These are phyloP conservation scores for Penicillium thymicola DNA, from an alignment of 2,329 filamentous ascomycete species.

Conservation along the genomic window DNA sequence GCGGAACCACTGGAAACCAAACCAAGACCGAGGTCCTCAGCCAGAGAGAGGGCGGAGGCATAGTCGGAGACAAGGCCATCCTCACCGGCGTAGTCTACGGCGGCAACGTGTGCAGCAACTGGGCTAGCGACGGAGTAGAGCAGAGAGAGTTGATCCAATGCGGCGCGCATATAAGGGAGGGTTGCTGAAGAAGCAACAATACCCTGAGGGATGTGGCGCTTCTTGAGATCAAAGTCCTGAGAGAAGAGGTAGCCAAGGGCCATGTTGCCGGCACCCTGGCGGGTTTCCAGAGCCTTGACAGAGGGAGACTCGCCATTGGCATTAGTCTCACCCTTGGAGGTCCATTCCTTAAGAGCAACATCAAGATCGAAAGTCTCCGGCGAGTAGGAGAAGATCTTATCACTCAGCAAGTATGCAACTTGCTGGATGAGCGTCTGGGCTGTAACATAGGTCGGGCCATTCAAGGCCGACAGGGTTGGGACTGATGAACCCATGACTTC, in stretches of 20 bases:
- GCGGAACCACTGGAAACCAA: constrained; percentile 81
- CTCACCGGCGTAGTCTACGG: constrained; percentile 73
- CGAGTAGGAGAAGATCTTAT: constrained; percentile 97
- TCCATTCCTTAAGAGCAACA: constrained; percentile 76
- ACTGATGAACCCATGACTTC: constrained; percentile 33
- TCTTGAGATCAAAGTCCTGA: constrained; percentile 88
- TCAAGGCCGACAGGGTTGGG: constrained; percentile 58
- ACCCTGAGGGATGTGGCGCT: constrained; percentile 86
- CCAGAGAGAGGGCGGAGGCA: constrained; percentile 70
- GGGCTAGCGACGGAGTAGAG: constrained; percentile 90
- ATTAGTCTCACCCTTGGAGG: constrained; percentile 67
- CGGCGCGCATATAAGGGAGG: constrained; percentile 73
- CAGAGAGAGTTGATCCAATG: constrained; percentile 85
- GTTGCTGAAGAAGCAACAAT: constrained; percentile 83
- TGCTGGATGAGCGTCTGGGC: constrained; percentile 94
- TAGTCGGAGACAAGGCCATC: constrained; percentile 84
- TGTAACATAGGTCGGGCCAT: constrained; percentile 86
- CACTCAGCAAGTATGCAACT: constrained; percentile 88
- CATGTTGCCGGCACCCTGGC: constrained; percentile 83
- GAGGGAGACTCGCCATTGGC: constrained; percentile 75
- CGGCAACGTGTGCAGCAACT: constrained; percentile 87
- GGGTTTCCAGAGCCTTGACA: constrained; percentile 78
- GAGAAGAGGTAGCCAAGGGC: constrained; percentile 97
- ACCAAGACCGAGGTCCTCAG: constrained; percentile 86
- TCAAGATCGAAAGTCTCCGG: constrained; percentile 92